Percentiles rank a stretch among this genome's conserved stretches.
These are phyloP conservation scores for Golubevia pallescens DNA, from an alignment of 1,284 basidiomycete genomes.

Conservation along the genomic window DNA sequence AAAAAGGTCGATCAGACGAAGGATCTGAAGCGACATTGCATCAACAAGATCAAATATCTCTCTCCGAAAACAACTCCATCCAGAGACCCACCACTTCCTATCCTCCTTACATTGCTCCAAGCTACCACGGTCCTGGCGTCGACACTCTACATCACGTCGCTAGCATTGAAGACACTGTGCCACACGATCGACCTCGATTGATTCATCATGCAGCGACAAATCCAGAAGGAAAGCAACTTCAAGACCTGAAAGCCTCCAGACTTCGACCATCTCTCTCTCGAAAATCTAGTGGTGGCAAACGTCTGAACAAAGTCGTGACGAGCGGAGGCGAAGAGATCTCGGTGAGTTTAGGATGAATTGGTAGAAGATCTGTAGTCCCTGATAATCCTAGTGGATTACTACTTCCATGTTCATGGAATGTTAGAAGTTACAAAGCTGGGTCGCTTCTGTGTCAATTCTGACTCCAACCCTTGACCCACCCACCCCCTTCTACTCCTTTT, in stretches of 20 bases:
- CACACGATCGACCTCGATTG: too few relatives aligned
- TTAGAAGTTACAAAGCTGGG: conserved; percentile 2
- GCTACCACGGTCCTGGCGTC: too few relatives aligned
- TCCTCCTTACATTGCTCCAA: too few relatives aligned
- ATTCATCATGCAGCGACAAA: too few relatives aligned
- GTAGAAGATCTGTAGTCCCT: conserved; percentile 2
- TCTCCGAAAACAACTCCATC: too few relatives aligned
- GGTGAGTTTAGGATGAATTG: conserved; percentile 6
- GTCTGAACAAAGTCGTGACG: conserved; percentile 11
- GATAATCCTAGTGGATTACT: background rate
- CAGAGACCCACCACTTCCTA: too few relatives aligned
- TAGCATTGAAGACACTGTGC: too few relatives aligned
- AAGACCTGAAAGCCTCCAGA: background rate
- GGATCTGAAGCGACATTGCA: too few relatives aligned
- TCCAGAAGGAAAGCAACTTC: too few relatives aligned
- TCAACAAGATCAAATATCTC: too few relatives aligned
- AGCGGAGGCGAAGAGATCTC: conserved; percentile 12
- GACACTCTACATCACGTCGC: too few relatives aligned
- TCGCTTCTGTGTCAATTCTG: background rate
- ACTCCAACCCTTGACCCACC: background rate
- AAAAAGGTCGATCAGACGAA: too few relatives aligned
- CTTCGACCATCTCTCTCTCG: background rate
- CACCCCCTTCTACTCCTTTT: background rate
- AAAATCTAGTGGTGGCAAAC: conserved; percentile 1
- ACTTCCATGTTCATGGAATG: background rate